Percentiles rank a stretch among this genome's conserved stretches.
These are phyloP conservation scores for Phlebiopsis flavidoalba DNA, from an alignment of 768 basidiomycete species.

Conservation along the genomic window DNA sequence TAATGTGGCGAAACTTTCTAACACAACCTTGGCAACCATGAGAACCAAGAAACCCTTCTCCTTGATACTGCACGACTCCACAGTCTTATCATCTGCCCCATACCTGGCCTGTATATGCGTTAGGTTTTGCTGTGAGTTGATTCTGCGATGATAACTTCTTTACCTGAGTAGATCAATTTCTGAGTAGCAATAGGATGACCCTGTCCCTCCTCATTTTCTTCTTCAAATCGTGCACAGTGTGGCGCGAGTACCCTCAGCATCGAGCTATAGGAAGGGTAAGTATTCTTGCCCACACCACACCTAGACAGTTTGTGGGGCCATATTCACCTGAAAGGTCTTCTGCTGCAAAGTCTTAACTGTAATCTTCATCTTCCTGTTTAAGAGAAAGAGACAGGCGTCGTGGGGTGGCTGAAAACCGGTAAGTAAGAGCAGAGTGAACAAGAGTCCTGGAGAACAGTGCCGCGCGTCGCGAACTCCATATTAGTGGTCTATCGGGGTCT, in stretches of 20 bases:
- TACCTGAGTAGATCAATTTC: conserved; percentile 95
- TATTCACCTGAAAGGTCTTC: conserved; percentile 79
- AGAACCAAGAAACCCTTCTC: conserved; percentile 99
- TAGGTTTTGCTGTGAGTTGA: neutral
- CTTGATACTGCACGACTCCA: conserved; percentile 87
- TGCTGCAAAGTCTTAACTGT: conserved; percentile 95
- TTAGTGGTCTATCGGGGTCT: conserved; percentile 4
- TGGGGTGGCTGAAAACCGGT: neutral
- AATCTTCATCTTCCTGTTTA: conserved; percentile 65
- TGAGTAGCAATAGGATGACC: conserved; percentile 70
- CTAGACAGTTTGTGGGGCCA: neutral
- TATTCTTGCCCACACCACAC: neutral
- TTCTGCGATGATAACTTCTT: conserved; percentile 15
- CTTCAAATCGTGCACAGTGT: conserved; percentile 79
- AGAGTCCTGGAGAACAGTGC: conserved; percentile 1
- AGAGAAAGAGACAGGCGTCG: neutral
- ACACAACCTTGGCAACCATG: conserved; percentile 99
- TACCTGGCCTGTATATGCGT: conserved; percentile 69
- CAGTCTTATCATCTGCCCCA: conserved; percentile 81
- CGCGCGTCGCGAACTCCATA: conserved; percentile 13
- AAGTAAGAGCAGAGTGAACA: neutral
- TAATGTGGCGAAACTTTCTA: conserved; percentile 13
- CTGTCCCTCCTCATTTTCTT: conserved; percentile 74
- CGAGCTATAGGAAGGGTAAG: conserved; percentile 45
- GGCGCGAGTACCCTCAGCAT: conserved; percentile 67